Evolutionary conservation across 2,329 filamentous ascomycete genomes (phyloP).

Genomic region (Talaromyces sp.): DNA sequence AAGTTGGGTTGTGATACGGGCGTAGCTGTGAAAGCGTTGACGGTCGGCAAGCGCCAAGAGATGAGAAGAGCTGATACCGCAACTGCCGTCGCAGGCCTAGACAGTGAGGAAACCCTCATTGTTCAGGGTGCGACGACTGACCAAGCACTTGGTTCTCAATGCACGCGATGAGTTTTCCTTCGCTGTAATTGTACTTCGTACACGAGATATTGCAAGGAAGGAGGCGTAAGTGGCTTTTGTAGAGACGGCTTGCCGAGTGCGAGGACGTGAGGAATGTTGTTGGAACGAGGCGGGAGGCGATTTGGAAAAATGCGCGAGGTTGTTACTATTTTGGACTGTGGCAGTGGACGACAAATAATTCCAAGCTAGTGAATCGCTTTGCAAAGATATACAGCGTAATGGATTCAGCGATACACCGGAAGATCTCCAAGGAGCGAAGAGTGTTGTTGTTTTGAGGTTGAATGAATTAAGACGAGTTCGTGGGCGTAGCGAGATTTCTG

Average conservation of each 20-base stretch:
- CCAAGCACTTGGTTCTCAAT: slow-evolving; percentile 21
- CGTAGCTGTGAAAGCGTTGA: slow-evolving; percentile 35
- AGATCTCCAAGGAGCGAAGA: background rate
- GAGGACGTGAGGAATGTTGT: slow-evolving; percentile 16
- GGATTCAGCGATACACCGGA: background rate
- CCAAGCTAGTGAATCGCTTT: slow-evolving; percentile 19
- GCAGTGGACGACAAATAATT: slow-evolving; percentile 11
- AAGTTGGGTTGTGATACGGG: slow-evolving; percentile 46
- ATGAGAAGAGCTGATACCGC: slow-evolving; percentile 29
- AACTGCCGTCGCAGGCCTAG: slow-evolving; percentile 43
- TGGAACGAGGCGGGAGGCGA: slow-evolving; percentile 7
- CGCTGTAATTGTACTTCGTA: background rate
- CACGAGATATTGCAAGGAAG: background rate
- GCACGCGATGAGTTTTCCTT: background rate
- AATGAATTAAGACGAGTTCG: background rate
- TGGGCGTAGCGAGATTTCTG: background rate
- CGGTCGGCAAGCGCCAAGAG: slow-evolving; percentile 22
- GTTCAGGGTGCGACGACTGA: slow-evolving; percentile 39
- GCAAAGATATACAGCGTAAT: background rate
- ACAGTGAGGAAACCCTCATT: slow-evolving; percentile 46
- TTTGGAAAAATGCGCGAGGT: slow-evolving; percentile 1
- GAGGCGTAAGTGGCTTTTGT: background rate
- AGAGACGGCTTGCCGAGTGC: slow-evolving; percentile 3
- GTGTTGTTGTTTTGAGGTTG: background rate
- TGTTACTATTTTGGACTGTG: slow-evolving; percentile 1